These are phyloP conservation scores for Penicillium mononematosum DNA, from an alignment of 495 filamentous ascomycete species.

Conservation along the genomic window DNA sequence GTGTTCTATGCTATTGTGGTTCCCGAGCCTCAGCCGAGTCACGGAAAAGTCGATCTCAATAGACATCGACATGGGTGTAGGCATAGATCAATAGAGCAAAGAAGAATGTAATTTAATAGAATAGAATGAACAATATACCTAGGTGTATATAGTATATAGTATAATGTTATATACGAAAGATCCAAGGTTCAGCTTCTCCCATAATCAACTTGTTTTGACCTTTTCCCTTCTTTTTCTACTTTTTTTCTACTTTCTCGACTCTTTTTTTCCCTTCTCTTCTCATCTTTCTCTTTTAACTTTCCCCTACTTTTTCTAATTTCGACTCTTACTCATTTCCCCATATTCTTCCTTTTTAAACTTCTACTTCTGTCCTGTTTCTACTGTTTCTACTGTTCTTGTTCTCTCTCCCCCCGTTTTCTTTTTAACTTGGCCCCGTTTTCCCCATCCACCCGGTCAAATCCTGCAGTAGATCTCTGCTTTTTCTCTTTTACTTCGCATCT, in stretches of 20 bases:
- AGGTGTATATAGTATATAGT: no score
- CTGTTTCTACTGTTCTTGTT: not conserved
- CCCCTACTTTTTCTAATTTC: slow-evolving; percentile 3
- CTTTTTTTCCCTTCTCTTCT: not conserved
- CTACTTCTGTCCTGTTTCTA: not conserved
- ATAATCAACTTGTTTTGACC: slow-evolving; percentile 10
- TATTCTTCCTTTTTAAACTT: slow-evolving; percentile 2
- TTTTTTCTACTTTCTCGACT: no score
- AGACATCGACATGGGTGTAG: not conserved
- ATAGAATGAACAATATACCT: not conserved
- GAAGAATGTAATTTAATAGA: not conserved
- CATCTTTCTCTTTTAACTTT: slow-evolving; percentile 7
- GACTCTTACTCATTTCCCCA: not conserved
- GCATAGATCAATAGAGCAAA: not conserved
- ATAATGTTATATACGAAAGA: not conserved
- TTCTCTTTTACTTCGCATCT: not conserved
- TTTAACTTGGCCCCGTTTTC: slow-evolving; percentile 2
- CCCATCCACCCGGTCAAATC: slow-evolving; percentile 18
- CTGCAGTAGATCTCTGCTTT: slow-evolving; percentile 20
- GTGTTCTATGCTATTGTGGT: not conserved
- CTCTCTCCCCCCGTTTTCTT: not conserved
- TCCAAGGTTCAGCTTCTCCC: slow-evolving; percentile 3
- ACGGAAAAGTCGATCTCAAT: not conserved
- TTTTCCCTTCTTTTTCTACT: slow-evolving; percentile 7
- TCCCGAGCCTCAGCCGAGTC: not conserved